phyloP scores from a whole-genome alignment of 1,139 yeast genomes.

The Hyphopichia khmerensis region DNA sequence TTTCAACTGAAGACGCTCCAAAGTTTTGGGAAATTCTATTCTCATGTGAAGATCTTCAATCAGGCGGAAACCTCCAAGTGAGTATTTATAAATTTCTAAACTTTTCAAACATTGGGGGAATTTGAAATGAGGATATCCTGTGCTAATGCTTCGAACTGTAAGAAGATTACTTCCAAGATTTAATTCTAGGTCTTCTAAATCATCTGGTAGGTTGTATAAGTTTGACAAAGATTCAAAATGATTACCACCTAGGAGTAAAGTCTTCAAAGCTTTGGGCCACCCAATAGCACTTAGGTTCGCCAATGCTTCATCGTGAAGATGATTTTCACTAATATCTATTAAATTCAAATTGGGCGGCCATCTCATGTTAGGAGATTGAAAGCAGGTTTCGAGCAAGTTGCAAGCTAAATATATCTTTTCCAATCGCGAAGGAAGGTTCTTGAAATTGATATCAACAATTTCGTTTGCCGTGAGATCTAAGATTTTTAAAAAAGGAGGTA shows the following conservation, averaged over 20 bases:
- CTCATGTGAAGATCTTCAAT: not conserved
- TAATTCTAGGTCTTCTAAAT: not conserved
- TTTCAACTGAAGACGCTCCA: not conserved
- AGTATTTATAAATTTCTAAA: no score
- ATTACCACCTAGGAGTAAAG: not conserved
- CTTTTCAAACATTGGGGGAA: not conserved
- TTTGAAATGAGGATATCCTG: not conserved
- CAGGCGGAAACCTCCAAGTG: no score
- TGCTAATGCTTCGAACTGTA: not conserved
- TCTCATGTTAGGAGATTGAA: not conserved
- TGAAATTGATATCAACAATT: not conserved
- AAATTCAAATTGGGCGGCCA: not conserved
- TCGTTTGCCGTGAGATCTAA: not conserved
- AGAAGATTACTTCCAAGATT: not conserved
- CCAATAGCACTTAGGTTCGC: not conserved
- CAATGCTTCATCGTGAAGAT: not conserved
- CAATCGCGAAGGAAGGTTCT: not conserved
- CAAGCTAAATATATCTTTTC: not conserved
- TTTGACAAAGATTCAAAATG: not conserved
- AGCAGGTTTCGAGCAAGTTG: not conserved
- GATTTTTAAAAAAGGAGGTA: not conserved
- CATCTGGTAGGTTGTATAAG: not conserved
- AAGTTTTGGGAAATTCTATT: not conserved
- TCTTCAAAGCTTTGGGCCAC: not conserved
- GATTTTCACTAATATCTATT: not conserved